phyloP scores from a whole-genome alignment of 73 alveolate species.

The Paramecium biaurelia region DNA sequence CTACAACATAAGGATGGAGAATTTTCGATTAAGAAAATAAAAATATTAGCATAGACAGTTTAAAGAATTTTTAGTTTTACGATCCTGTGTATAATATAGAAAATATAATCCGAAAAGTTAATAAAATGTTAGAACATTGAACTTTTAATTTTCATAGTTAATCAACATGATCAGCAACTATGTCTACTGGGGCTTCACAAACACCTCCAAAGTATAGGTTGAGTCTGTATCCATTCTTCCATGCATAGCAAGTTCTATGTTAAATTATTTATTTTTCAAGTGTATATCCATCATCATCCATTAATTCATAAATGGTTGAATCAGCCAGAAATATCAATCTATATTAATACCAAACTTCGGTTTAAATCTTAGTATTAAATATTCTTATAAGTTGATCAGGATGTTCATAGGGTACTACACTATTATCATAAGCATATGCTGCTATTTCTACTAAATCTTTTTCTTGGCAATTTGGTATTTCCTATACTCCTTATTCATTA shows the following conservation, averaged over 20 bases:
- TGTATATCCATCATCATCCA: not conserved
- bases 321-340: not conserved
- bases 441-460: constrained; percentile 50
- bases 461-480: constrained; percentile 21
- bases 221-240: constrained; percentile 33
- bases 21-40: not conserved
- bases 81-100: not conserved
- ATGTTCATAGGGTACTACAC: constrained; percentile 53
- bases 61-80: not conserved
- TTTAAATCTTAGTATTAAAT: not conserved
- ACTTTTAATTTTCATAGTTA: not conserved
- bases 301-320: constrained; percentile 31
- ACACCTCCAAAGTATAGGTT: constrained; percentile 58
- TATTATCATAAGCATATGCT: constrained; percentile 59
- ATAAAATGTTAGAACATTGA: not conserved
- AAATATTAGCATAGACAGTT: not conserved
- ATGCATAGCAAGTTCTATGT: constrained; percentile 43
- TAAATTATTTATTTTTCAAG: not conserved
- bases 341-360: constrained; percentile 37
- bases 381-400: constrained; percentile 36
- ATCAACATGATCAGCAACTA: constrained; percentile 17
- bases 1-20: not conserved
- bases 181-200: constrained; percentile 55
- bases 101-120: not conserved
- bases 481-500: constrained; percentile 1